Evolutionary conservation across 805 yeast genomes (phyloP).

Genomic region (Kregervanrija delftensis): DNA sequence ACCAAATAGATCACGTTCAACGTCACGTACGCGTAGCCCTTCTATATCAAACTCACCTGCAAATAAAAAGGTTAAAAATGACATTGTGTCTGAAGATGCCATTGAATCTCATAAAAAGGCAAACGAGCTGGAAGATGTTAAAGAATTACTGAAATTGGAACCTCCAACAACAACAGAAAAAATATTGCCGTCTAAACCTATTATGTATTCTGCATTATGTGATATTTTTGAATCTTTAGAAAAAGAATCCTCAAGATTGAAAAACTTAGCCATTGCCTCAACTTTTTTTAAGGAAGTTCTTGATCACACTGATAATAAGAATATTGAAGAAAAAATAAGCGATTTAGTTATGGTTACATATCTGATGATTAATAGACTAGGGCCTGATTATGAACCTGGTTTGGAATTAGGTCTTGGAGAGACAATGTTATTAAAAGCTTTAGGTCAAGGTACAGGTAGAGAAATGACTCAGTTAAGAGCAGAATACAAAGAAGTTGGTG

Average conservation of each 20-base stretch:
- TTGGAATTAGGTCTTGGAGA: conserved; percentile 93
- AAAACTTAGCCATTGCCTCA: conserved; percentile 70
- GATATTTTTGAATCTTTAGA: conserved; percentile 74
- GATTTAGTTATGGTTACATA: conserved; percentile 69
- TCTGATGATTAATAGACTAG: conserved; percentile 78
- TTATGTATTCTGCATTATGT: conserved; percentile 39
- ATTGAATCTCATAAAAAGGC: conserved; percentile 13
- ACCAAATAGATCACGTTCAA: background rate
- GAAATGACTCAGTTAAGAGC: conserved; percentile 60
- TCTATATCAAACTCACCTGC: background rate
- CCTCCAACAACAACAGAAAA: background rate
- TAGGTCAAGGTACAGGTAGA: conserved; percentile 86
- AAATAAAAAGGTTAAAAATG: conserved; percentile 2
- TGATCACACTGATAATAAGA: conserved; percentile 27
- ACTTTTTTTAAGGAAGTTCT: conserved; percentile 65
- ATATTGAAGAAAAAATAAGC: conserved; percentile 12
- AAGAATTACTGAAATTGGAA: conserved; percentile 10
- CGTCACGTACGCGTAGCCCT: background rate
- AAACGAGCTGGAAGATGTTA: conserved; percentile 20
- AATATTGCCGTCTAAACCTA: conserved; percentile 13
- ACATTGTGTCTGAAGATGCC: conserved; percentile 5
- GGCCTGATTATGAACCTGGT: conserved; percentile 91
- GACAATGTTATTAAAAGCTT: conserved; percentile 77
- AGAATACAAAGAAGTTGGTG: conserved; percentile 78
- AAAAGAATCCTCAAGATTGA: conserved; percentile 72